Conservation (phyloP, 352 stramenopile species). For the Phytophthora cactorum region DNA sequence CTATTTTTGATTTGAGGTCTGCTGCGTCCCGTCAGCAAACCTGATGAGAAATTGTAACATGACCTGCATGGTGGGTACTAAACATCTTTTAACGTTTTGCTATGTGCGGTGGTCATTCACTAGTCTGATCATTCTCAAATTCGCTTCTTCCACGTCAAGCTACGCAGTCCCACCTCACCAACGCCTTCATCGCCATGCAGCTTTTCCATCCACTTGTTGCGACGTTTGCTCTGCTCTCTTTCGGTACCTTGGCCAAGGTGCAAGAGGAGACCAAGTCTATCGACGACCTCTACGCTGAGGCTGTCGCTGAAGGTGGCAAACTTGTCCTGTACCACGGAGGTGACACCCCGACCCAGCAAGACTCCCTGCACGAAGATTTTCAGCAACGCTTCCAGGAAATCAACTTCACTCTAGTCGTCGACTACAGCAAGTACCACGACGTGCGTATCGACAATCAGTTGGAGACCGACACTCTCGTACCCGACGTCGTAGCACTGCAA, state of each 20-base stretch:
- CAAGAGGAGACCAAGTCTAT: constrained; percentile 52
- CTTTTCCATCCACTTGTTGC: constrained; percentile 10
- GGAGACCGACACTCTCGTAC: constrained; percentile 48
- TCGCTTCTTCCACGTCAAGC: constrained; percentile 14
- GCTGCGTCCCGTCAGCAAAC: constrained; percentile 12
- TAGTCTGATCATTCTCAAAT: constrained; percentile 22
- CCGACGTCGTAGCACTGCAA: constrained; percentile 49
- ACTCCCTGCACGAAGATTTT: constrained; percentile 31
- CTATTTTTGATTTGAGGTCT: neutral
- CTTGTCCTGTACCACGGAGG: constrained; percentile 52
- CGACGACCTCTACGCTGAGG: constrained; percentile 47
- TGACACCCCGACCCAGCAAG: constrained; percentile 41
- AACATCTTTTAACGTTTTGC: constrained; percentile 9
- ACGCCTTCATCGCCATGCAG: constrained; percentile 14
- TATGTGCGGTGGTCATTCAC: neutral
- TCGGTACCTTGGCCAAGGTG: neutral
- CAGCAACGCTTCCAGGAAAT: constrained; percentile 46
- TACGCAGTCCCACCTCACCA: neutral
- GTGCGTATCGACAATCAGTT: constrained; percentile 69
- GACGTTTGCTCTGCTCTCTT: constrained; percentile 10
- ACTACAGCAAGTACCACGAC: constrained; percentile 66
- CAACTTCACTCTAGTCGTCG: constrained; percentile 66
- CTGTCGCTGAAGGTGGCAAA: constrained; percentile 53
- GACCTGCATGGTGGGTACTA: neutral
- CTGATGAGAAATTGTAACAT: constrained; percentile 6